Conservation (phyloP, 1,139 yeast species). For the Diutina siamensis region DNA sequence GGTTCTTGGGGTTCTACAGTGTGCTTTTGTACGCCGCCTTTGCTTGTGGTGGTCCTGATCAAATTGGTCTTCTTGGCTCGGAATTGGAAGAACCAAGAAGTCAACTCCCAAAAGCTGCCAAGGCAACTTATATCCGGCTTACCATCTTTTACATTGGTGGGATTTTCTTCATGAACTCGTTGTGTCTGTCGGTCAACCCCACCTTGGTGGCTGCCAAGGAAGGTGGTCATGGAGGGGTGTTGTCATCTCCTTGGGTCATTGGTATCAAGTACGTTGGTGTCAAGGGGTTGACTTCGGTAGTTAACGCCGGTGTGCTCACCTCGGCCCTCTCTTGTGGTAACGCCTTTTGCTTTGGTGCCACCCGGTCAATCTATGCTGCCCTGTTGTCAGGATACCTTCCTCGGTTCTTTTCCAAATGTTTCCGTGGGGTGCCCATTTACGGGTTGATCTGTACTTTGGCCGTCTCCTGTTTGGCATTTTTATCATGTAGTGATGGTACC, state of each 20-base stretch:
- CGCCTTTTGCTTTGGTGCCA: constrained; percentile 24
- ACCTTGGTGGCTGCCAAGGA: constrained; percentile 16
- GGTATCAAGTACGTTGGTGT: constrained; percentile 27
- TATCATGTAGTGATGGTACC: constrained; percentile 18
- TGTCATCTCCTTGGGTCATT: constrained; percentile 30
- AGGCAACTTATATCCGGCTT: constrained; percentile 23
- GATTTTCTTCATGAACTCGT: constrained; percentile 23
- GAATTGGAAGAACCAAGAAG: constrained; percentile 24
- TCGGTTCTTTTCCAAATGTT: constrained; percentile 21
- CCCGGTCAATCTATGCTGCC: constrained; percentile 25
- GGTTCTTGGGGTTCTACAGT: constrained; percentile 25
- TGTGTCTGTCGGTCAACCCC: constrained; percentile 25
- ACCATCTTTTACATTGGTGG: constrained; percentile 28
- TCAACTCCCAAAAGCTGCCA: constrained; percentile 23
- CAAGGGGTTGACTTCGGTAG: constrained; percentile 23
- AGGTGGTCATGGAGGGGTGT: constrained; percentile 20
- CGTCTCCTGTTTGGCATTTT: constrained; percentile 17
- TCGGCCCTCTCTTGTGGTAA: constrained; percentile 32
- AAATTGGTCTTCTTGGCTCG: constrained; percentile 23
- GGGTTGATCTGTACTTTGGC: constrained; percentile 17
- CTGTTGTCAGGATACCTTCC: constrained; percentile 28
- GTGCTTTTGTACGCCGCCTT: constrained; percentile 28
- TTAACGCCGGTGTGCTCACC: constrained; percentile 23
- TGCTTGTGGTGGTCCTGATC: constrained; percentile 33
- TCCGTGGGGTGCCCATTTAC: constrained; percentile 24